Conservation (phyloP, 257 asterid species). For the Primulina huaijiensis region DNA sequence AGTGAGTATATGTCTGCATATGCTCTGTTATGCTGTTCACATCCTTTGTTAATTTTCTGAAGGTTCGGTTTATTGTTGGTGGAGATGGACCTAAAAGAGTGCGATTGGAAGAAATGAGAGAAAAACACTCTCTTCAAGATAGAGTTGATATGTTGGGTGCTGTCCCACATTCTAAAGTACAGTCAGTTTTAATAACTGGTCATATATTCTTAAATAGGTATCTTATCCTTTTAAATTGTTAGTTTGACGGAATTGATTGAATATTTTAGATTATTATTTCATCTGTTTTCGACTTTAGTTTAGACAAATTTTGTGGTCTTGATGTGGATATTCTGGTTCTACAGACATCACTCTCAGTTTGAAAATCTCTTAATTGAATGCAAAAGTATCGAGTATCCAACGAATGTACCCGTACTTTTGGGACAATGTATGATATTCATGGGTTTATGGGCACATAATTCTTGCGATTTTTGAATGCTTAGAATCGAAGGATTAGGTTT, state of each 20-base stretch:
- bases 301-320: no score
- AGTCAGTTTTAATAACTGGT: constrained; percentile 74
- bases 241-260: constrained; percentile 2
- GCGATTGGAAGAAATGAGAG: constrained; percentile 96
- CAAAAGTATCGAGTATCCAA: no score
- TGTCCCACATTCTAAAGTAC: constrained; percentile 96
- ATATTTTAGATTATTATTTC: neutral
- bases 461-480: no score
- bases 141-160: constrained; percentile 98
- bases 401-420: no score
- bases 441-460: no score
- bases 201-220: constrained; percentile 92
- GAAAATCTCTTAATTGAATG: no score
- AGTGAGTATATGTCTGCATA: constrained; percentile 4
- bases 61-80: constrained; percentile 93
- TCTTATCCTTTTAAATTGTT: constrained; percentile 6
- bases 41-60: constrained; percentile 23
- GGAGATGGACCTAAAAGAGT: constrained; percentile 99
- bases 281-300: neutral
- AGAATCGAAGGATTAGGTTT: no score
- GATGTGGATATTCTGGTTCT: no score
- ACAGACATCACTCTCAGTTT: no score
- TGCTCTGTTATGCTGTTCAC: constrained; percentile 9
- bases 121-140: constrained; percentile 93
- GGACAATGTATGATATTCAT: no score